Conservation (phyloP, 2,329 filamentous ascomycete genomes). For the Fusarium papillatum region DNA sequence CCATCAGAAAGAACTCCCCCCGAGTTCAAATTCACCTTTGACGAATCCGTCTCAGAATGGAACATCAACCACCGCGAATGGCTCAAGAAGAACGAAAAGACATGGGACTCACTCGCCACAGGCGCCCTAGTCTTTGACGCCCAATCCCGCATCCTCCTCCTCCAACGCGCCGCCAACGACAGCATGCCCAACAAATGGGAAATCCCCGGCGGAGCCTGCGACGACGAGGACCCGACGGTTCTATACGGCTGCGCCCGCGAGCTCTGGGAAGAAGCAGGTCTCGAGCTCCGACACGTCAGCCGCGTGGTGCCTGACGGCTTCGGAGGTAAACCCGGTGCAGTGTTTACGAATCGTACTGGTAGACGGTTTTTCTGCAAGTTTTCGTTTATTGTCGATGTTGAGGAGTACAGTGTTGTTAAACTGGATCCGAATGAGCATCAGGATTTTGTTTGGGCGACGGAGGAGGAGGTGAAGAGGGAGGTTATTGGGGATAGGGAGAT, state of each 20-base stretch:
- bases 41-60: slow-evolving; percentile 38
- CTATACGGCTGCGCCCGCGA: slow-evolving; percentile 61
- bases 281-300: slow-evolving; percentile 48
- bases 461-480: slow-evolving; percentile 51
- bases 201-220: slow-evolving; percentile 62
- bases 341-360: slow-evolving; percentile 52
- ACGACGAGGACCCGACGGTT: slow-evolving; percentile 56
- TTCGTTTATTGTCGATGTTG: slow-evolving; percentile 54
- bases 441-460: slow-evolving; percentile 54
- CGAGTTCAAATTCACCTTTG: slow-evolving; percentile 40
- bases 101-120: slow-evolving; percentile 48
- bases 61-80: slow-evolving; percentile 43
- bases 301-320: slow-evolving; percentile 46
- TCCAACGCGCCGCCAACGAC: slow-evolving; percentile 61
- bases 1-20: not conserved
- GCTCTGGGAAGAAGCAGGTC: slow-evolving; percentile 61
- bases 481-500: slow-evolving; percentile 45
- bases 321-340: slow-evolving; percentile 35
- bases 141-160: slow-evolving; percentile 54
- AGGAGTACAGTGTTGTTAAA: slow-evolving; percentile 42
- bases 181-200: slow-evolving; percentile 63
- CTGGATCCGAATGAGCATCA: slow-evolving; percentile 58
- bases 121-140: slow-evolving; percentile 53
- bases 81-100: slow-evolving; percentile 40
- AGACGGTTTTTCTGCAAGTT: slow-evolving; percentile 48